A percentile compares a stretch with the other conserved stretches of the same genome.
Evolutionary conservation across 257 asterid genomes (phyloP).

Genomic region (Mentha longifolia): DNA sequence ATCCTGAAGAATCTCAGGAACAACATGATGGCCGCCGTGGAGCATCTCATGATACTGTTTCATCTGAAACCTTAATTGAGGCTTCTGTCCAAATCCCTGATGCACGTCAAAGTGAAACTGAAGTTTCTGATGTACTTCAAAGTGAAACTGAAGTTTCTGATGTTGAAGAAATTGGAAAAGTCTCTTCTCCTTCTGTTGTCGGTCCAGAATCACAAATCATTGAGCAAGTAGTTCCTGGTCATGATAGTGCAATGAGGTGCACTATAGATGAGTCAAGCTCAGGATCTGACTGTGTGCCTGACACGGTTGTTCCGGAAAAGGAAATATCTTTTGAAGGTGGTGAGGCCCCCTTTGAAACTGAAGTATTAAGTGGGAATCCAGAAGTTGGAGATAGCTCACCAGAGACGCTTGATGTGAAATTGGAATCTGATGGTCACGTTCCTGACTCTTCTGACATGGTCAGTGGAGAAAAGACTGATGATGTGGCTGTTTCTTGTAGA

Average conservation of each 20-base stretch:
- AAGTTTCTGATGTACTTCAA: too few relatives aligned
- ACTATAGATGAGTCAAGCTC: constrained; percentile 29
- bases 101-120: too few relatives aligned
- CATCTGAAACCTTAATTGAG: constrained; percentile 33
- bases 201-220: constrained; percentile 32
- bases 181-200: constrained; percentile 31
- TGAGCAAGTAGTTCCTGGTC: constrained; percentile 25
- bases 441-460: constrained; percentile 33
- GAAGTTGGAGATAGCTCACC: constrained; percentile 34
- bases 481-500: constrained; percentile 36
- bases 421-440: constrained; percentile 40
- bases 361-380: constrained; percentile 30
- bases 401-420: constrained; percentile 43
- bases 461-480: constrained; percentile 38
- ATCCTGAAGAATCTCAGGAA: constrained; percentile 34
- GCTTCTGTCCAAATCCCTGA: constrained; percentile 33
- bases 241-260: constrained; percentile 12
- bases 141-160: constrained; percentile 34
- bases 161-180: constrained; percentile 31
- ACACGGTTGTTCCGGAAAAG: constrained; percentile 26
- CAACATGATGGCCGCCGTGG: constrained; percentile 26
- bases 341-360: constrained; percentile 33
- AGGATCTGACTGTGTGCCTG: constrained; percentile 28
- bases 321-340: constrained; percentile 30
- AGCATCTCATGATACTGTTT: constrained; percentile 26